A percentile compares a stretch with the other conserved stretches of the same genome.
Conservation (phyloP, 2,329 filamentous ascomycete genomes). For the Chaetomiaceae sp. region DNA sequence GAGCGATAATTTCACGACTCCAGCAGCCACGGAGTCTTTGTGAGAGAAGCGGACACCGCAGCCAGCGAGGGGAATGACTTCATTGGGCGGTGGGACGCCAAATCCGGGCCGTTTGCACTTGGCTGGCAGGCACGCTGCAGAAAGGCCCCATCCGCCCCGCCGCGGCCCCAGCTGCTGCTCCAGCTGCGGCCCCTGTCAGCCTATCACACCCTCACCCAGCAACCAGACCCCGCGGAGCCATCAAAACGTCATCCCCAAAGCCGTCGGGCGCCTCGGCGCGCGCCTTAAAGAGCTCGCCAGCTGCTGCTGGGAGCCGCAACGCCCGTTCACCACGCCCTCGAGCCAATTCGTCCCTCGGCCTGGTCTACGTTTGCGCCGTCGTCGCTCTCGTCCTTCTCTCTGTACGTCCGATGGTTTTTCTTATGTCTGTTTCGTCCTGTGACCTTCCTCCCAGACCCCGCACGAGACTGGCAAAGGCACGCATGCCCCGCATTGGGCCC, state of each 20-base stretch:
- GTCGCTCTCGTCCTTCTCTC: background rate
- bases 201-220: constrained; percentile 10
- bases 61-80: constrained; percentile 16
- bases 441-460: constrained; percentile 20
- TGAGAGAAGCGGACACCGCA: constrained; percentile 3
- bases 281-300: constrained; percentile 22
- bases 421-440: constrained; percentile 29
- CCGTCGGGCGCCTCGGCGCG: constrained; percentile 26
- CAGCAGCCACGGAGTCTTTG: constrained; percentile 4
- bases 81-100: constrained; percentile 16
- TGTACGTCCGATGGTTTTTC: constrained; percentile 27
- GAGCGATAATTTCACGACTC: constrained; percentile 11
- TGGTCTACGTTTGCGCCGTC: constrained; percentile 18
- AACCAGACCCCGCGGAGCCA: constrained; percentile 11
- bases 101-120: constrained; percentile 23
- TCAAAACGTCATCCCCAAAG: constrained; percentile 24
- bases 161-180: constrained; percentile 8
- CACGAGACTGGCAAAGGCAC: too few relatives aligned
- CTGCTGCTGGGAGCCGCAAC: constrained; percentile 10
- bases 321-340: constrained; percentile 13
- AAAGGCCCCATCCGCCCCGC: constrained; percentile 5
- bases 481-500: too few relatives aligned
- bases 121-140: background rate
- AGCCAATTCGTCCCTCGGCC: constrained; percentile 9
- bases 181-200: background rate